Evolutionary conservation across 345 rosid genomes (phyloP).

Genomic region (Ceriops decandra): DNA sequence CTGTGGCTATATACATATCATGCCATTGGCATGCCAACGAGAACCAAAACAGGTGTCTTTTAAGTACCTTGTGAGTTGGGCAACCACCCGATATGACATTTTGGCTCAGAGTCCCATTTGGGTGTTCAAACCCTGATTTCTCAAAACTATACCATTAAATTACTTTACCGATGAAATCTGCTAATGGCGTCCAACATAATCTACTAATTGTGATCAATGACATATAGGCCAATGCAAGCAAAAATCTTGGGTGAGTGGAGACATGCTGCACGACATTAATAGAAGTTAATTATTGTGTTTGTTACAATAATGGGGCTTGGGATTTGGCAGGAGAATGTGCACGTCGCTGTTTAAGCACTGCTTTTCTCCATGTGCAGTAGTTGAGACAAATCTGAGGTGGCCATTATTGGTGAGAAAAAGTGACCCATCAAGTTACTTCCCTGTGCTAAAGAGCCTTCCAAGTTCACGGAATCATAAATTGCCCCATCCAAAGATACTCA

Average conservation of each 20-base stretch:
- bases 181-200: neutral
- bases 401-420: constrained; percentile 21
- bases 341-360: constrained; percentile 21
- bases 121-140: no score
- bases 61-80: no score
- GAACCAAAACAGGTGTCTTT: no score
- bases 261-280: neutral
- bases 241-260: neutral
- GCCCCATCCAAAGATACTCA: neutral
- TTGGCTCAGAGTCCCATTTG: no score
- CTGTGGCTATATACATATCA: no score
- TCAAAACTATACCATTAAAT: neutral
- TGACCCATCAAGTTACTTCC: neutral
- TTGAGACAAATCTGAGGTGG: constrained; percentile 17
- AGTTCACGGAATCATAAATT: neutral
- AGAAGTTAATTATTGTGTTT: neutral
- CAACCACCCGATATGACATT: no score
- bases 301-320: neutral
- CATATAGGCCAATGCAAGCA: neutral
- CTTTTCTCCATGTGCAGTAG: constrained; percentile 36
- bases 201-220: no score
- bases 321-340: constrained; percentile 3
- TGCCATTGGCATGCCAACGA: no score
- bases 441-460: neutral
- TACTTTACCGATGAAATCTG: neutral